These are phyloP conservation scores for Eucalyptus erythrocorys DNA, from an alignment of 345 rosid species.

Conservation along the genomic window DNA sequence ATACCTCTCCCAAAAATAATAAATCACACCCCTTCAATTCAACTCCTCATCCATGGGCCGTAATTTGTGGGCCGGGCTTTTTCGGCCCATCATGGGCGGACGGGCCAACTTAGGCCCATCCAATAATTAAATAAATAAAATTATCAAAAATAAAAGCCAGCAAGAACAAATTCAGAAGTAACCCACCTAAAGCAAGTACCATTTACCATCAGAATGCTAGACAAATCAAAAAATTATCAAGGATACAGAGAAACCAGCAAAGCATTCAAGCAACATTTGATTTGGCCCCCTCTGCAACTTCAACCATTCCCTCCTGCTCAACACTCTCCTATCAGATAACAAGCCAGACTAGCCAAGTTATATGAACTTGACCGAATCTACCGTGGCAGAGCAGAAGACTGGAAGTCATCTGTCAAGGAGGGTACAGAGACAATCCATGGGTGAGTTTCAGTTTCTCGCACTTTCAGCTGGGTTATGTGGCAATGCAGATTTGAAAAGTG, in stretches of 20 bases:
- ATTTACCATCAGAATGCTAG: background rate
- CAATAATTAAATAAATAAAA: too few relatives aligned
- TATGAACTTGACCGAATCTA: slow-evolving; percentile 82
- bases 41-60: too few relatives aligned
- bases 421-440: slow-evolving; percentile 73
- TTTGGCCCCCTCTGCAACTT: background rate
- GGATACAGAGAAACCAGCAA: background rate
- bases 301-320: background rate
- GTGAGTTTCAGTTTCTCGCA: slow-evolving; percentile 74
- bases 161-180: background rate
- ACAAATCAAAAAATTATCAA: background rate
- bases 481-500: slow-evolving; percentile 24
- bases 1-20: too few relatives aligned
- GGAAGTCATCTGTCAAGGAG: slow-evolving; percentile 12
- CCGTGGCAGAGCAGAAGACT: slow-evolving; percentile 60
- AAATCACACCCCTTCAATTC: too few relatives aligned
- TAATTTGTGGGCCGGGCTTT: too few relatives aligned
- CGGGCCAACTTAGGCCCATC: too few relatives aligned
- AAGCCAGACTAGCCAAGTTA: slow-evolving; percentile 23
- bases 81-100: too few relatives aligned
- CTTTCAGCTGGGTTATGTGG: slow-evolving; percentile 25
- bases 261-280: background rate
- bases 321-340: background rate
- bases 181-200: background rate
- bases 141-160: too few relatives aligned